phyloP scores from a whole-genome alignment of 352 stramenopile species.

The Phytophthora hibernalis region DNA sequence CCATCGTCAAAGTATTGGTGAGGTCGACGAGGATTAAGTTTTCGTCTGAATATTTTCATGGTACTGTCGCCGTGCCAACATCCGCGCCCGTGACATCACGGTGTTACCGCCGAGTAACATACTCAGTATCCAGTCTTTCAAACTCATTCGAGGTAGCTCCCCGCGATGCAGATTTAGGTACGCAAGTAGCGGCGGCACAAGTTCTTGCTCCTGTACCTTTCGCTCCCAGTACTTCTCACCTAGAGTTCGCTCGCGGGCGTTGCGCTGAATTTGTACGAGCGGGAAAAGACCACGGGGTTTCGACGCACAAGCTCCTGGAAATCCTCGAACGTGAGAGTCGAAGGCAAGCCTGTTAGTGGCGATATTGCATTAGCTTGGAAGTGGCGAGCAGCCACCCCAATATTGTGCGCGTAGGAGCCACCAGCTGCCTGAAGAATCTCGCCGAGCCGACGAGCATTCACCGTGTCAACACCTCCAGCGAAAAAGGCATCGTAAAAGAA shows the following conservation, averaged over 20 bases:
- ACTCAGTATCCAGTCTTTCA: constrained; percentile 42
- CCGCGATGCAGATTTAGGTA: constrained; percentile 56
- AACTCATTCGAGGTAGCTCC: constrained; percentile 39
- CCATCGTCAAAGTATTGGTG: constrained; percentile 26
- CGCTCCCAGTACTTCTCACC: constrained; percentile 59
- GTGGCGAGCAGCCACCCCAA: constrained; percentile 52
- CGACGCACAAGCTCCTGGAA: constrained; percentile 59
- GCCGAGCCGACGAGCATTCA: constrained; percentile 47
- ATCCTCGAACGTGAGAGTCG: constrained; percentile 51
- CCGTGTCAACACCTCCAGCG: constrained; percentile 29
- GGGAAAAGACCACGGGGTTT: constrained; percentile 64
- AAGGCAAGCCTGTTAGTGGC: constrained; percentile 22
- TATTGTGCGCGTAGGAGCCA: constrained; percentile 53
- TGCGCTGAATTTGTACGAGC: constrained; percentile 58
- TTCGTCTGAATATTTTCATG: constrained; percentile 11
- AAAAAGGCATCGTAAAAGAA: constrained; percentile 70
- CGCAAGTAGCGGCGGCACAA: constrained; percentile 39
- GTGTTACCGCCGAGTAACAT: constrained; percentile 44
- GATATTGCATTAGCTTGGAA: constrained; percentile 37
- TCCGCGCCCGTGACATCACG: constrained; percentile 31
- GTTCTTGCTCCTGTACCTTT: constrained; percentile 54
- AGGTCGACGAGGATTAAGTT: constrained; percentile 17
- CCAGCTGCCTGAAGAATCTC: constrained; percentile 53
- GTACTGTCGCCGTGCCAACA: constrained; percentile 50
- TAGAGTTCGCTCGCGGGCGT: constrained; percentile 41